A percentile compares a stretch with the other conserved stretches of the same genome.
Conservation (phyloP, 805 yeast genomes). For the Starmerella floris region DNA sequence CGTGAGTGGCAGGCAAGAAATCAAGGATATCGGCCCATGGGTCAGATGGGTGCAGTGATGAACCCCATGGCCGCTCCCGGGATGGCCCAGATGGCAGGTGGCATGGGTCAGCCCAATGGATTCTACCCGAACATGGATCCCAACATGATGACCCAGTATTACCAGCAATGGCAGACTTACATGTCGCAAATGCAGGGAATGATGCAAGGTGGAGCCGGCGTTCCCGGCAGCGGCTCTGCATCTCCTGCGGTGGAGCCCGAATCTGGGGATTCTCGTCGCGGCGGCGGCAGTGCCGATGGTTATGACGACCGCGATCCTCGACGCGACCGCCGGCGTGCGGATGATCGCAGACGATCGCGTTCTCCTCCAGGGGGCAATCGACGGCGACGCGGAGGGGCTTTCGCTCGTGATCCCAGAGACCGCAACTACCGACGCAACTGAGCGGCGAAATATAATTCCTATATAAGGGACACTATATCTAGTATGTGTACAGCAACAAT, state of each 20-base stretch:
- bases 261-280: constrained; percentile 3
- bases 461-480: too few relatives aligned
- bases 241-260: neutral
- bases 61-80: neutral
- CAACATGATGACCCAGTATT: constrained; percentile 32
- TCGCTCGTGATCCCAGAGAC: constrained; percentile 19
- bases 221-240: constrained; percentile 2
- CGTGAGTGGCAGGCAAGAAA: constrained; percentile 20
- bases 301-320: constrained; percentile 19
- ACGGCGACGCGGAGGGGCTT: constrained; percentile 17
- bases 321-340: constrained; percentile 22
- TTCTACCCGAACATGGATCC: constrained; percentile 29
- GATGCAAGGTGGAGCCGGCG: constrained; percentile 22
- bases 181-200: constrained; percentile 30
- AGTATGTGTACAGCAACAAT: too few relatives aligned
- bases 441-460: too few relatives aligned
- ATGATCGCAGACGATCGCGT: constrained; percentile 23
- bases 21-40: constrained; percentile 11
- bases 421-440: constrained; percentile 16
- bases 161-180: constrained; percentile 32
- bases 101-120: constrained; percentile 6
- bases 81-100: constrained; percentile 2
- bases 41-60: constrained; percentile 5
- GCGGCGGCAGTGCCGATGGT: constrained; percentile 3
- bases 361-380: constrained; percentile 20